Evolutionary conservation across 495 filamentous ascomycete genomes (phyloP).

Genomic region (Chaetomium fimeti): DNA sequence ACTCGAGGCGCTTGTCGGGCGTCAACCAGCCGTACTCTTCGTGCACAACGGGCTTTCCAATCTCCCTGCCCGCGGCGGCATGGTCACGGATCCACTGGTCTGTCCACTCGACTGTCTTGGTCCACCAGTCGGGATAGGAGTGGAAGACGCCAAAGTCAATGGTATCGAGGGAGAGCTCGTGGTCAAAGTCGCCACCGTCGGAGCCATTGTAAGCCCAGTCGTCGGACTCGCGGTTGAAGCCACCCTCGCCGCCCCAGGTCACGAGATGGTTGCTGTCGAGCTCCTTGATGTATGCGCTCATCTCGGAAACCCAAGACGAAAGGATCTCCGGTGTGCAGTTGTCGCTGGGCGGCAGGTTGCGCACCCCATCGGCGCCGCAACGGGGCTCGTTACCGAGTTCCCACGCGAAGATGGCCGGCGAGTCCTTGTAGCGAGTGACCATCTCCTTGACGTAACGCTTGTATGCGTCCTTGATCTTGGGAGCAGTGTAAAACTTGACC

Average conservation of each 20-base stretch:
- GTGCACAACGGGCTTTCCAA: slow-evolving; percentile 64
- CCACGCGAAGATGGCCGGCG: slow-evolving; percentile 54
- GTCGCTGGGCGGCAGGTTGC: slow-evolving; percentile 45
- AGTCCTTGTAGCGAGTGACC: slow-evolving; percentile 51
- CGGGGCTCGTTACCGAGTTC: slow-evolving; percentile 57
- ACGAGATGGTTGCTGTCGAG: slow-evolving; percentile 53
- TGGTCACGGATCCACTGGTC: slow-evolving; percentile 63
- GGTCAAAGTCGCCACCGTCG: slow-evolving; percentile 65
- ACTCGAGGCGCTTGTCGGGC: slow-evolving; percentile 41
- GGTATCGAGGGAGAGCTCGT: slow-evolving; percentile 54
- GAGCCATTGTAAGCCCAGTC: slow-evolving; percentile 59
- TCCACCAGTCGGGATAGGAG: slow-evolving; percentile 58
- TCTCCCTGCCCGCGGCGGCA: slow-evolving; percentile 52
- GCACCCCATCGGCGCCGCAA: slow-evolving; percentile 42
- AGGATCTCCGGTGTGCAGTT: slow-evolving; percentile 45
- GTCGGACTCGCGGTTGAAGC: slow-evolving; percentile 44
- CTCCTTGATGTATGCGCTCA: slow-evolving; percentile 51
- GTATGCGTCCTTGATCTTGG: slow-evolving; percentile 47
- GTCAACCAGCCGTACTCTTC: slow-evolving; percentile 64
- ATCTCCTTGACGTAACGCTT: slow-evolving; percentile 52
- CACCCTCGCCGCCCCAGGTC: slow-evolving; percentile 54
- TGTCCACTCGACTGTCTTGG: slow-evolving; percentile 45
- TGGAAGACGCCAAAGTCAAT: slow-evolving; percentile 70
- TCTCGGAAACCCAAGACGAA: slow-evolving; percentile 48
- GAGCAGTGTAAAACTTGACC: slow-evolving; percentile 44